phyloP scores from a whole-genome alignment of 148 eudicot species.

The Camellia granthamiana region DNA sequence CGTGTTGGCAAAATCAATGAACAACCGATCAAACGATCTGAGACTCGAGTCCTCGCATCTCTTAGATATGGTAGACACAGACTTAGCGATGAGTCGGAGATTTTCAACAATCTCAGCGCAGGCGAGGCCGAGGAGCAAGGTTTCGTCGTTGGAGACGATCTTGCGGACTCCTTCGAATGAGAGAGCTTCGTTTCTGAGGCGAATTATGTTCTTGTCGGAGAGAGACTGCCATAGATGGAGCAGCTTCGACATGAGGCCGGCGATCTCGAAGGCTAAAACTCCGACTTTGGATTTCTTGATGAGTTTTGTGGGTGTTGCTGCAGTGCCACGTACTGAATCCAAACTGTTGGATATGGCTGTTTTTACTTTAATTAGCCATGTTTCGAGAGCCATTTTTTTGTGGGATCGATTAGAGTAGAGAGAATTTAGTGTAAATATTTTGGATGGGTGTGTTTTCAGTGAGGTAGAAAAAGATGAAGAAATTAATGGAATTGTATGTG shows the following conservation, averaged over 20 bases:
- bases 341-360: constrained; percentile 34
- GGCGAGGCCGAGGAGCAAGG: constrained; percentile 64
- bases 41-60: constrained; percentile 49
- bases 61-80: constrained; percentile 38
- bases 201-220: constrained; percentile 52
- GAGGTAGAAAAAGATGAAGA: neutral
- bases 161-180: constrained; percentile 62
- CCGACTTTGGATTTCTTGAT: constrained; percentile 44
- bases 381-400: constrained; percentile 49
- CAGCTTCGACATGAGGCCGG: constrained; percentile 64
- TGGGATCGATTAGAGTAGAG: too few species aligned
- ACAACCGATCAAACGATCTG: constrained; percentile 36
- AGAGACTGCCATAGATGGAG: constrained; percentile 63
- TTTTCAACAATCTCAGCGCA: constrained; percentile 63
- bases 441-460: neutral
- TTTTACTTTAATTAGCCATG: constrained; percentile 65
- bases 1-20: constrained; percentile 56
- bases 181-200: constrained; percentile 48
- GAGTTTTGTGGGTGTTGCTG: constrained; percentile 23
- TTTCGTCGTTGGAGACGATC: constrained; percentile 72
- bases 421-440: neutral
- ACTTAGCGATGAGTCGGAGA: constrained; percentile 37
- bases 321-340: constrained; percentile 20
- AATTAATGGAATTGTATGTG: neutral
- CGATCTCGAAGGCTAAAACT: constrained; percentile 68